Base-by-base conservation (phyloP, 1,284 basidiomycete species). In the Moniliophthora roreri region DNA sequence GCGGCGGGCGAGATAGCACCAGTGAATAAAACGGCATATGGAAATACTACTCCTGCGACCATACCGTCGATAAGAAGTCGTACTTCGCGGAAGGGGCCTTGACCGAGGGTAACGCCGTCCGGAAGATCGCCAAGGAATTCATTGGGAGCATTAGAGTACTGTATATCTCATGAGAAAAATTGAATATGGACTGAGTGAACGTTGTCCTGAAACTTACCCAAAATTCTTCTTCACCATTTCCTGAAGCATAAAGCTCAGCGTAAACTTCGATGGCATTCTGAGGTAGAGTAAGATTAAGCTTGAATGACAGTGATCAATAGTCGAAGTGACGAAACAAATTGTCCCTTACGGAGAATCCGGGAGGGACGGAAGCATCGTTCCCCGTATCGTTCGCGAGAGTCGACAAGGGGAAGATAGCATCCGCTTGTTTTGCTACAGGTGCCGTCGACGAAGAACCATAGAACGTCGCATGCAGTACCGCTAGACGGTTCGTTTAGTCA, bases 41-140 rank as follows among this genome's bases (percentile, higher is more conserved):
- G 53, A 37, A 58, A 55, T 4, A 80, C 87, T 18, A 82, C 79
- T 1, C 91, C 91, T 5, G 89, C 89, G 8, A 93, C 72, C 59
- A 72, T 70, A 0, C 84, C 85, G 57, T 93, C 91, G 4, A 93
- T 79, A 15, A 87, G 72, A 44, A 93, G 66, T 48, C 88, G 82
- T 11, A 91, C 82, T 67, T 93, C 91, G 36, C 90, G 78, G 76
- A 91, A 92, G 1, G 91, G 85, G 0, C 87, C 88, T 16, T 51
- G 42, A 23, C 52, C 52, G 37, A 51, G 41, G 9, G 52, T 44
- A 34, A 52, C 38, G 21, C 59, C 83, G 77, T 1, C 77, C 79
- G 53, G 87, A 7, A 91, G 67, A 55, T 77, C 71, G 4, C 62
- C 55, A 32, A 88, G 58, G 63, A 84, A 86, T 53, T 82, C 64